These are phyloP conservation scores for Silene noctiflora DNA, from an alignment of 179 eudicot genomes.

Conservation along the genomic window DNA sequence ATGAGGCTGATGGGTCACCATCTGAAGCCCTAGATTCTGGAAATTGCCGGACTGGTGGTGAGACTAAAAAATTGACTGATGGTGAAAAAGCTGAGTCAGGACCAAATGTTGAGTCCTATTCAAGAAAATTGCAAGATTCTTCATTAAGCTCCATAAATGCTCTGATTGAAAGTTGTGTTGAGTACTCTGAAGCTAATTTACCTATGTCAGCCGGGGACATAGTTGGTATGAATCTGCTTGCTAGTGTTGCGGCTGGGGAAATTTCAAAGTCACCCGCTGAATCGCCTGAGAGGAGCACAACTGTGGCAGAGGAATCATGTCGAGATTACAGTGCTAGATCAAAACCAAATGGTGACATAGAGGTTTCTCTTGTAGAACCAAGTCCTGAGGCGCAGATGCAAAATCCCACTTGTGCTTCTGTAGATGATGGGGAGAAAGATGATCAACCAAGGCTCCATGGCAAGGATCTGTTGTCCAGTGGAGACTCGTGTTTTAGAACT, in stretches of 20 bases:
- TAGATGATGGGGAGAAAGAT: no score
- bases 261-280: slow-evolving; percentile 46
- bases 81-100: slow-evolving; percentile 24
- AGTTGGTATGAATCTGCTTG: slow-evolving; percentile 89
- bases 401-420: not conserved
- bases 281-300: slow-evolving; percentile 46
- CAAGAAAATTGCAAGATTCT: slow-evolving; percentile 45
- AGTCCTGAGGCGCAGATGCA: slow-evolving; percentile 7
- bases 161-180: slow-evolving; percentile 75
- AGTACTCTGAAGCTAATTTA: slow-evolving; percentile 56
- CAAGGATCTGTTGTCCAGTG: not conserved
- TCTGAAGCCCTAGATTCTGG: slow-evolving; percentile 17
- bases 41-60: slow-evolving; percentile 29
- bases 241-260: slow-evolving; percentile 92
- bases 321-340: slow-evolving; percentile 18
- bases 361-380: not conserved
- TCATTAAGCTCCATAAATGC: slow-evolving; percentile 82
- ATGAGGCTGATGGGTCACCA: slow-evolving; percentile 40
- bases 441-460: no score
- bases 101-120: slow-evolving; percentile 29
- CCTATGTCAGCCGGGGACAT: slow-evolving; percentile 57
- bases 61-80: slow-evolving; percentile 30
- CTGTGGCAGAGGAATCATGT: slow-evolving; percentile 28
- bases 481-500: slow-evolving; percentile 6
- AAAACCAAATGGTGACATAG: slow-evolving; percentile 15